phyloP scores from a whole-genome alignment of 2,329 filamentous ascomycete species.

The Fusarium ramigenum region DNA sequence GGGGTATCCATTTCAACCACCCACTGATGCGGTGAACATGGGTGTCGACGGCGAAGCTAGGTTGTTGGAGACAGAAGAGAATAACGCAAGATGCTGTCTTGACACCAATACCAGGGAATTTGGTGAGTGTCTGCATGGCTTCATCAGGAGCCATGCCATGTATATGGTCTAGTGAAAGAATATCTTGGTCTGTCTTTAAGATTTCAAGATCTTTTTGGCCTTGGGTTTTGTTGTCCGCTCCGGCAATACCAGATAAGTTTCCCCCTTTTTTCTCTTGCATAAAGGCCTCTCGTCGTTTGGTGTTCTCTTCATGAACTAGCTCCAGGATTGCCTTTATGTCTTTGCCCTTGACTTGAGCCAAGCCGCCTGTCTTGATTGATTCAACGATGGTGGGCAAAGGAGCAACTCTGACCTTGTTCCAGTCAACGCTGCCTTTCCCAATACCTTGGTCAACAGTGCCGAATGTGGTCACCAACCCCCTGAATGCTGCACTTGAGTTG shows the following conservation, averaged over 20 bases:
- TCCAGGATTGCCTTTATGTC: slow-evolving; percentile 43
- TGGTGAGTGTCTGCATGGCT: slow-evolving; percentile 41
- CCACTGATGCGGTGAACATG: slow-evolving; percentile 41
- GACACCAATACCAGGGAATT: slow-evolving; percentile 42
- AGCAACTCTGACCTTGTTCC: slow-evolving; percentile 40
- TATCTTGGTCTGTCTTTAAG: slow-evolving; percentile 39
- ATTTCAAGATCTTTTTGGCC: slow-evolving; percentile 43
- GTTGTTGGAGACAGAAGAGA: slow-evolving; percentile 41
- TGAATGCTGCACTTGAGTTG: slow-evolving; percentile 43
- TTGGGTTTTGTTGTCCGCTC: slow-evolving; percentile 37
- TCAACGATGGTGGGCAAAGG: slow-evolving; percentile 60
- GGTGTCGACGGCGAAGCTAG: slow-evolving; percentile 43
- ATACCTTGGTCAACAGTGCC: slow-evolving; percentile 38
- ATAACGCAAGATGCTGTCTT: slow-evolving; percentile 45
- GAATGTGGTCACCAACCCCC: slow-evolving; percentile 38
- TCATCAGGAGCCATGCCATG: slow-evolving; percentile 43
- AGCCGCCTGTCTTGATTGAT: slow-evolving; percentile 66
- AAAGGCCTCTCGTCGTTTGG: slow-evolving; percentile 36
- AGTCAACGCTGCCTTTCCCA: slow-evolving; percentile 42
- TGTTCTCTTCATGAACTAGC: slow-evolving; percentile 41
- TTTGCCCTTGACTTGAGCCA: slow-evolving; percentile 41
- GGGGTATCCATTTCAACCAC: slow-evolving; percentile 43
- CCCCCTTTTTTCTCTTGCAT: slow-evolving; percentile 36
- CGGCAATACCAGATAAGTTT: slow-evolving; percentile 16
- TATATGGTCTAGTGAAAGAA: slow-evolving; percentile 42